phyloP scores from a whole-genome alignment of 2,329 filamentous ascomycete species.

The Aspergillaceae sp. region DNA sequence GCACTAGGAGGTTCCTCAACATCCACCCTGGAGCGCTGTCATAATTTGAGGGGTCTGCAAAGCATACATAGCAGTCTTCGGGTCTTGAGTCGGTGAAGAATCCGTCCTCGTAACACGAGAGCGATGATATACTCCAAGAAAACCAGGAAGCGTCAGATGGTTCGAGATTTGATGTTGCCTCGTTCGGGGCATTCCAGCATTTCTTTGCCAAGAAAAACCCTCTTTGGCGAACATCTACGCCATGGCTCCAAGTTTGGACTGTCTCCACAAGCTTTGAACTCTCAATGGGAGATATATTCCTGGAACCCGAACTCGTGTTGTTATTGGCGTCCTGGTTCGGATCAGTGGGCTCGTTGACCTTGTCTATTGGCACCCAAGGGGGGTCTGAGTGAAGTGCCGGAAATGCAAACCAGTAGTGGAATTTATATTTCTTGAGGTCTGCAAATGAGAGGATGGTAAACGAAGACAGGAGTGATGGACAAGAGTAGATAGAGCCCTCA shows the following conservation, averaged over 20 bases:
- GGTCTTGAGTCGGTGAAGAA: slow-evolving; percentile 69
- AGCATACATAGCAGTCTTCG: slow-evolving; percentile 75
- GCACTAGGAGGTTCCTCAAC: slow-evolving; percentile 75
- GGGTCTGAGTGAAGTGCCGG: slow-evolving; percentile 86
- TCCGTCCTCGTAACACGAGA: slow-evolving; percentile 71
- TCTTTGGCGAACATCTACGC: slow-evolving; percentile 71
- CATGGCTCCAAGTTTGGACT: slow-evolving; percentile 80
- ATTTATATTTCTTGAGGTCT: slow-evolving; percentile 94
- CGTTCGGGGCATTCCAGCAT: slow-evolving; percentile 28
- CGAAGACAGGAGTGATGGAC: slow-evolving; percentile 80
- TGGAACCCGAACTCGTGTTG: slow-evolving; percentile 9
- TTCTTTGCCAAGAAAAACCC: slow-evolving; percentile 95
- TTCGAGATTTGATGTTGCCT: background rate
- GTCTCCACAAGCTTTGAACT: slow-evolving; percentile 70
- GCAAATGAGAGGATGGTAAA: slow-evolving; percentile 88
- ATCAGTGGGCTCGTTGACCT: slow-evolving; percentile 9
- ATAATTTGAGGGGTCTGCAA: slow-evolving; percentile 90
- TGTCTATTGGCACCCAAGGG: slow-evolving; percentile 57
- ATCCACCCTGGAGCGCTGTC: slow-evolving; percentile 84
- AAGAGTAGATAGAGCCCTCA: slow-evolving; percentile 91
- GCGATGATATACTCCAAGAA: slow-evolving; percentile 66
- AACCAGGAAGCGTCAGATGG: slow-evolving; percentile 44
- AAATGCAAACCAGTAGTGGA: slow-evolving; percentile 97
- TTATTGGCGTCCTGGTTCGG: slow-evolving; percentile 12
- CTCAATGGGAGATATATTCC: slow-evolving; percentile 55